These are phyloP conservation scores for Brassica carinata DNA, from an alignment of 345 rosid genomes.

Conservation along the genomic window DNA sequence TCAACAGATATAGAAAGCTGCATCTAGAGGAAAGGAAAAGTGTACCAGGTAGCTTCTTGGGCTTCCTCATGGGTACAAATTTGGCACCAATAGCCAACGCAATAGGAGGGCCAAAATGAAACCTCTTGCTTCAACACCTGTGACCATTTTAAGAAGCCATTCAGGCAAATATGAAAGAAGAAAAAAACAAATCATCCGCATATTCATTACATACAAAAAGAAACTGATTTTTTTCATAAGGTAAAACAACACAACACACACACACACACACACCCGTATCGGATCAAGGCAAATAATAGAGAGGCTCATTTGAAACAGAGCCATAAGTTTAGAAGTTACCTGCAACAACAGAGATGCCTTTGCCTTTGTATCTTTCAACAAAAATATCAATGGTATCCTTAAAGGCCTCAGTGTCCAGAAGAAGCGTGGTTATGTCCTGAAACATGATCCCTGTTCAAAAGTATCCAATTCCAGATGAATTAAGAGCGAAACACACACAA, in stretches of 20 bases:
- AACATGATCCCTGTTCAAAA: conserved; percentile 72
- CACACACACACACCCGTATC: no score
- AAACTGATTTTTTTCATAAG: neutral
- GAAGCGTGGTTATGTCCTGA: conserved; percentile 85
- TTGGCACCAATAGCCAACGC: no score
- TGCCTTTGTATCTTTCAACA: conserved; percentile 72
- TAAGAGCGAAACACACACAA: neutral
- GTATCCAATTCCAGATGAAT: neutral
- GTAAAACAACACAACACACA: no score
- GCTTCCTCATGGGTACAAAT: no score
- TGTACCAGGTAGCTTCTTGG: no score
- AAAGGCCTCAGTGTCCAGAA: conserved; percentile 71
- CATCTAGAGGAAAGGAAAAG: no score
- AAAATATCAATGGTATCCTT: conserved; percentile 76
- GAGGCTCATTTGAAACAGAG: neutral
- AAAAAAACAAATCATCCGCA: neutral
- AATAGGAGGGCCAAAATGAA: no score
- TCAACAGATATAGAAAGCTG: no score
- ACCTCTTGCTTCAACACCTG: conserved; percentile 85
- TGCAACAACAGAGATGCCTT: conserved; percentile 74
- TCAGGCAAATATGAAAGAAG: neutral
- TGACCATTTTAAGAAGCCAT: neutral
- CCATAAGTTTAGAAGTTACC: conserved; percentile 33
- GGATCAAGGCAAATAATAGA: no score
- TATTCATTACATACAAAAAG: neutral